Percentiles rank a stretch among this genome's conserved stretches.
phyloP scores from a whole-genome alignment of 106 monocot genomes.

The Allium cepa region DNA sequence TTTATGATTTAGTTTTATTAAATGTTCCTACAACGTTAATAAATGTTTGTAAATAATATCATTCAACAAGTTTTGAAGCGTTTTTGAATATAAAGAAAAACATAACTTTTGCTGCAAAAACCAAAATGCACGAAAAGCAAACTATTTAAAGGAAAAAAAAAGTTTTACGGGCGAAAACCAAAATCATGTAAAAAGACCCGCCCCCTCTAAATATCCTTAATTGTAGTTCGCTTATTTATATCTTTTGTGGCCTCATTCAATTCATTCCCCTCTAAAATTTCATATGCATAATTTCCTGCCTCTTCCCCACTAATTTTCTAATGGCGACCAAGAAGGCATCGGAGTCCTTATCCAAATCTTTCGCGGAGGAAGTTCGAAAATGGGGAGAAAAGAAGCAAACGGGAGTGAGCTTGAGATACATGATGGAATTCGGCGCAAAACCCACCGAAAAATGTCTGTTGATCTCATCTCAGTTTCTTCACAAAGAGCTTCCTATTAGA shows the following conservation, averaged over 20 bases:
- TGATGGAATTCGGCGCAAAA: slow-evolving; percentile 86
- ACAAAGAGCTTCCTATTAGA: slow-evolving; percentile 75
- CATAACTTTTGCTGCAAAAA: no score
- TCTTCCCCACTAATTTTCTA: background rate
- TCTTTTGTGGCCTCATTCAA: background rate
- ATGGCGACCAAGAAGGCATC: slow-evolving; percentile 58
- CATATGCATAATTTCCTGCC: background rate
- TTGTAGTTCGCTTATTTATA: background rate
- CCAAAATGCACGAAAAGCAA: no score
- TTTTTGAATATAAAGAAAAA: no score
- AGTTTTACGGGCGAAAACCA: no score
- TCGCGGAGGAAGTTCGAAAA: slow-evolving; percentile 58
- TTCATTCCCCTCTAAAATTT: background rate
- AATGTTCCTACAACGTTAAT: no score
- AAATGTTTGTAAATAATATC: no score
- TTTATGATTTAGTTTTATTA: no score
- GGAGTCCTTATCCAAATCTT: slow-evolving; percentile 30
- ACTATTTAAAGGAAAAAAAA: no score
- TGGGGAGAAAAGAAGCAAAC: slow-evolving; percentile 89
- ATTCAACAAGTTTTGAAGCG: no score
- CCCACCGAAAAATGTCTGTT: slow-evolving; percentile 55
- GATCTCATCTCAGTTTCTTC: slow-evolving; percentile 79
- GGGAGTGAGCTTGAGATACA: slow-evolving; percentile 76
- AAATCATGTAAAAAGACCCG: background rate
- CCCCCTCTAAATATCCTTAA: background rate